These are phyloP conservation scores for Schizonepeta tenuifolia DNA, from an alignment of 257 asterid genomes.

Conservation along the genomic window DNA sequence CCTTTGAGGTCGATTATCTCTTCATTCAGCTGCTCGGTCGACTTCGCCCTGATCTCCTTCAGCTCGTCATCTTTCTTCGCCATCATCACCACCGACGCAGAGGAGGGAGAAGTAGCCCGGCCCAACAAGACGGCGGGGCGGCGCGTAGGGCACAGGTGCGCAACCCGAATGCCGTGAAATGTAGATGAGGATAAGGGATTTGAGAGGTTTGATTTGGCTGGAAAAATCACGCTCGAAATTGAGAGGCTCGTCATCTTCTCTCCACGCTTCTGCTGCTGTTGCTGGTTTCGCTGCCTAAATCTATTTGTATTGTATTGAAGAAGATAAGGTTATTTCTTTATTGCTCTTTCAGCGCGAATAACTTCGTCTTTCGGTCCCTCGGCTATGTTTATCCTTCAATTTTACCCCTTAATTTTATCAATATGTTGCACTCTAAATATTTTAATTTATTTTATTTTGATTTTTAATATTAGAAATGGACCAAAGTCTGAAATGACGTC, in stretches of 20 bases:
- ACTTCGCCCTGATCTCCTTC: constrained; percentile 75
- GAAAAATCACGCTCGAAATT: constrained; percentile 47
- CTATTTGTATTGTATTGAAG: background rate
- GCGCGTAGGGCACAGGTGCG: constrained; percentile 53
- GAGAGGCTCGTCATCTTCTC: constrained; percentile 67
- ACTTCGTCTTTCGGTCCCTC: background rate
- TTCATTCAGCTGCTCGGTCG: constrained; percentile 80
- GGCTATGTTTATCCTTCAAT: background rate
- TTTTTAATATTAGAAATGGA: too few relatives aligned
- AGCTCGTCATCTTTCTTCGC: constrained; percentile 78
- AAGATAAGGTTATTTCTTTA: constrained; percentile 29
- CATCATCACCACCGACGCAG: constrained; percentile 70
- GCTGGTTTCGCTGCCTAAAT: background rate
- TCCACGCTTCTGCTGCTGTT: constrained; percentile 16
- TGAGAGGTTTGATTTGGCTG: constrained; percentile 42
- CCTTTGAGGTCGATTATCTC: constrained; percentile 94
- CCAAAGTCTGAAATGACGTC: too few relatives aligned
- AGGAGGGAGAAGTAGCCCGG: constrained; percentile 39
- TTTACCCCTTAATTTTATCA: background rate
- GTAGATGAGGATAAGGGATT: constrained; percentile 53
- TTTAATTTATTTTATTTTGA: too few relatives aligned
- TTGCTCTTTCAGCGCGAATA: background rate
- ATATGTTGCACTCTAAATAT: background rate
- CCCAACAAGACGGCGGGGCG: constrained; percentile 25
- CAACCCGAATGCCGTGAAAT: constrained; percentile 64